A percentile compares a stretch with the other conserved stretches of the same genome.
These are phyloP conservation scores for Phoma sp. DNA, from an alignment of 2,329 filamentous ascomycete genomes.

Conservation along the genomic window DNA sequence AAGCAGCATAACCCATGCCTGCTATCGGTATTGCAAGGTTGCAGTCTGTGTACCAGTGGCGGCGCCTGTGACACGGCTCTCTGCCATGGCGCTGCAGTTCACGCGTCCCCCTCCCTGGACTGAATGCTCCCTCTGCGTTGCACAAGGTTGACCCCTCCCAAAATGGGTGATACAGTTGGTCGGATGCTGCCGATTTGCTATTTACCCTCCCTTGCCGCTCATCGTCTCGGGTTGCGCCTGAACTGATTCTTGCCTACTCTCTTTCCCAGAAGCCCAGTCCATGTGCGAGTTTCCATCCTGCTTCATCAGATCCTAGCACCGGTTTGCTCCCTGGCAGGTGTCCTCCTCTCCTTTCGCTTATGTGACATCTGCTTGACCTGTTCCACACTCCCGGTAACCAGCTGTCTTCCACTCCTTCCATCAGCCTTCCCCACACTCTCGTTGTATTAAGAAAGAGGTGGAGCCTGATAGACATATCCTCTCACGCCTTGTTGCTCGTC, in stretches of 20 bases:
- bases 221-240: constrained; percentile 30
- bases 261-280: constrained; percentile 25
- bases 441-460: constrained; percentile 33
- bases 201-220: constrained; percentile 42
- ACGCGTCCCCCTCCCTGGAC: constrained; percentile 31
- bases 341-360: constrained; percentile 35
- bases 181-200: constrained; percentile 30
- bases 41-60: constrained; percentile 43
- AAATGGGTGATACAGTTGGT: constrained; percentile 30
- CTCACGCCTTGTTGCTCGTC: constrained; percentile 4
- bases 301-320: constrained; percentile 32
- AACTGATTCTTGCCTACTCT: constrained; percentile 34
- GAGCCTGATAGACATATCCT: constrained; percentile 31
- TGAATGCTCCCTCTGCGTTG: constrained; percentile 34
- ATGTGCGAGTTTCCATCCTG: constrained; percentile 29
- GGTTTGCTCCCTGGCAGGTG: constrained; percentile 24
- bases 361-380: constrained; percentile 36
- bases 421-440: constrained; percentile 31
- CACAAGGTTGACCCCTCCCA: constrained; percentile 34
- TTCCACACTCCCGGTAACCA: constrained; percentile 31
- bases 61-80: constrained; percentile 37
- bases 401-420: constrained; percentile 26
- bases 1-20: constrained; percentile 28
- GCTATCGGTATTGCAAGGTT: constrained; percentile 39
- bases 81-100: constrained; percentile 32